Conservation (phyloP, 2,329 filamentous ascomycete species). For the Cladosporium sp. region DNA sequence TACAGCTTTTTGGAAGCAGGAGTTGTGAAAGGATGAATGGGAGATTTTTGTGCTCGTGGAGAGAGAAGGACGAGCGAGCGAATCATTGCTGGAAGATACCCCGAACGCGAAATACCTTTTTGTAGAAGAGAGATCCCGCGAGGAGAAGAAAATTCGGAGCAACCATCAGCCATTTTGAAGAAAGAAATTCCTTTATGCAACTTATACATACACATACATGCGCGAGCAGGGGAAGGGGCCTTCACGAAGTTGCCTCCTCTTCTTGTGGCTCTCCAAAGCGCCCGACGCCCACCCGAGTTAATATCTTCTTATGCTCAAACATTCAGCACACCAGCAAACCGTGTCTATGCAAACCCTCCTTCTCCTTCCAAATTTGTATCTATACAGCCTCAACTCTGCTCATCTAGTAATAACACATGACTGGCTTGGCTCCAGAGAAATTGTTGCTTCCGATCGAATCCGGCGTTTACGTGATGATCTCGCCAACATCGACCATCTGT, state of each 20-base stretch:
- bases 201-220: constrained; percentile 1
- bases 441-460: not conserved
- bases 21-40: no score
- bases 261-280: no score
- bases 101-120: not conserved
- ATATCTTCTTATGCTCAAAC: not conserved
- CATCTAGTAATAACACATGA: constrained; percentile 5
- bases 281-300: not conserved
- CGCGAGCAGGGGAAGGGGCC: not conserved
- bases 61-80: no score
- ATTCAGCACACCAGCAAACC: not conserved
- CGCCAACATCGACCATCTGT: constrained; percentile 54
- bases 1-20: no score
- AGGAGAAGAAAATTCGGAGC: not conserved
- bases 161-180: no score
- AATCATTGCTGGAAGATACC: not conserved
- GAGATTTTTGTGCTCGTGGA: no score
- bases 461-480: constrained; percentile 43
- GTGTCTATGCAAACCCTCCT: not conserved
- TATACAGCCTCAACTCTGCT: not conserved
- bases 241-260: no score
- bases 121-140: not conserved
- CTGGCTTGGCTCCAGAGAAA: not conserved
- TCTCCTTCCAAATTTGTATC: constrained; percentile 5
- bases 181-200: not conserved